Evolutionary conservation across 169 alveolate species (phyloP).

Genomic region (Plasmodium billcollinsi): DNA sequence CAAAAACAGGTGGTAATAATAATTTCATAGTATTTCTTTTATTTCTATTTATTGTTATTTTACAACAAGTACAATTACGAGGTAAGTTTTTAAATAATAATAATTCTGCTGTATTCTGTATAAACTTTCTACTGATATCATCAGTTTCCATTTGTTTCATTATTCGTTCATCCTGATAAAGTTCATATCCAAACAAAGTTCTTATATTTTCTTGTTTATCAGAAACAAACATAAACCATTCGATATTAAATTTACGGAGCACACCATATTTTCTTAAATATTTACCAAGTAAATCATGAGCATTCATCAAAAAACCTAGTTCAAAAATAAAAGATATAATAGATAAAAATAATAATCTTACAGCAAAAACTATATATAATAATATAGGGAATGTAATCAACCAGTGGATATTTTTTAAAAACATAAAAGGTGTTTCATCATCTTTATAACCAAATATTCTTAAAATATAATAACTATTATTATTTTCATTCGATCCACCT

Average conservation of each 20-base stretch:
- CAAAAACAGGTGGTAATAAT: conserved; percentile 75
- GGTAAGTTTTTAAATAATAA: conserved; percentile 76
- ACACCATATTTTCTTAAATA: conserved; percentile 68
- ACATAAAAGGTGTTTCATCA: conserved; percentile 34
- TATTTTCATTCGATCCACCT: conserved; percentile 7
- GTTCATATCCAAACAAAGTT: conserved; percentile 54
- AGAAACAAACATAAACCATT: conserved; percentile 76
- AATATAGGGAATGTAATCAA: conserved; percentile 51
- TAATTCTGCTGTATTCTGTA: conserved; percentile 73
- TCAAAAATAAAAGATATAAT: conserved; percentile 68
- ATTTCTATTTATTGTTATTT: conserved; percentile 56
- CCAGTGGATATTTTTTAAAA: conserved; percentile 34
- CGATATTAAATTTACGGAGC: conserved; percentile 55
- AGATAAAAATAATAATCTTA: conserved; percentile 53
- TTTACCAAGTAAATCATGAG: conserved; percentile 59
- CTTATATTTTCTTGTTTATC: conserved; percentile 69
- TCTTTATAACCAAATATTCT: conserved; percentile 68
- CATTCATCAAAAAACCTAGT: conserved; percentile 69
- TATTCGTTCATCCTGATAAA: conserved; percentile 61
- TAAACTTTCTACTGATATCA: conserved; percentile 31
- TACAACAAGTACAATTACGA: conserved; percentile 72
- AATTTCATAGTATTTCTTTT: conserved; percentile 72
- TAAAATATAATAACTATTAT: conserved; percentile 25
- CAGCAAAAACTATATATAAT: conserved; percentile 69
- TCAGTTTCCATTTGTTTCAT: conserved; percentile 61